Percentiles rank a stretch among this genome's conserved stretches.
These are phyloP conservation scores for Magnaporthiopsis poae DNA, from an alignment of 2,329 filamentous ascomycete species.

Conservation along the genomic window DNA sequence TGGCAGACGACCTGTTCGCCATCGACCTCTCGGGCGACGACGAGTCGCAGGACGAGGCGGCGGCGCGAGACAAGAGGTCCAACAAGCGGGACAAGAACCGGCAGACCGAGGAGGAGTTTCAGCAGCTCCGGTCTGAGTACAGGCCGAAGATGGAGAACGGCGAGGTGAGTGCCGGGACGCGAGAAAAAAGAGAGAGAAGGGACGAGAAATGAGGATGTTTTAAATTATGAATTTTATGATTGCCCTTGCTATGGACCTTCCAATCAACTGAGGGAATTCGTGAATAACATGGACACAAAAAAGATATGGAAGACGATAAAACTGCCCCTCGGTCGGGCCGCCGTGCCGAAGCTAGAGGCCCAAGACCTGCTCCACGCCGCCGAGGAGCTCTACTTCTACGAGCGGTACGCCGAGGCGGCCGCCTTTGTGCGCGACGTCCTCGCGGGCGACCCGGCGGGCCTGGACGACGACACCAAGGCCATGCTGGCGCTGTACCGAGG, in stretches of 20 bases:
- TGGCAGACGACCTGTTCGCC: slow-evolving; percentile 6
- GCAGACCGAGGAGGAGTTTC: slow-evolving; percentile 42
- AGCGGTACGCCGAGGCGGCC: slow-evolving; percentile 35
- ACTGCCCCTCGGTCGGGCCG: slow-evolving; percentile 26
- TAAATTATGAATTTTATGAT: too few relatives aligned
- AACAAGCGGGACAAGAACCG: slow-evolving; percentile 17
- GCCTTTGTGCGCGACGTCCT: slow-evolving; percentile 30
- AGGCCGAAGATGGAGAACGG: slow-evolving; percentile 43
- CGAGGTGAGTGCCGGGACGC: slow-evolving; percentile 29
- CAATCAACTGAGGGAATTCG: too few relatives aligned
- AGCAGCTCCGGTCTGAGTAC: slow-evolving; percentile 35
- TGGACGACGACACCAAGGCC: slow-evolving; percentile 35
- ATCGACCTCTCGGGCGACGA: slow-evolving; percentile 5
- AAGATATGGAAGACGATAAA: slow-evolving; percentile 35
- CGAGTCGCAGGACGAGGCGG: background rate
- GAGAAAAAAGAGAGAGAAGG: background rate
- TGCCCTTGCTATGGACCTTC: background rate
- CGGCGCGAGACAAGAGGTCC: background rate
- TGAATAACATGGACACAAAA: background rate
- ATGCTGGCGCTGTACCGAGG: slow-evolving; percentile 32
- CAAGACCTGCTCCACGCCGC: slow-evolving; percentile 46
- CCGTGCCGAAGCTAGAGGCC: slow-evolving; percentile 34
- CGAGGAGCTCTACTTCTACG: slow-evolving; percentile 48
- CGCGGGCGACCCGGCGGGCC: slow-evolving; percentile 17
- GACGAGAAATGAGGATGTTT: background rate